These are phyloP conservation scores for Candida succiphila DNA, from an alignment of 805 yeast genomes.

Conservation along the genomic window DNA sequence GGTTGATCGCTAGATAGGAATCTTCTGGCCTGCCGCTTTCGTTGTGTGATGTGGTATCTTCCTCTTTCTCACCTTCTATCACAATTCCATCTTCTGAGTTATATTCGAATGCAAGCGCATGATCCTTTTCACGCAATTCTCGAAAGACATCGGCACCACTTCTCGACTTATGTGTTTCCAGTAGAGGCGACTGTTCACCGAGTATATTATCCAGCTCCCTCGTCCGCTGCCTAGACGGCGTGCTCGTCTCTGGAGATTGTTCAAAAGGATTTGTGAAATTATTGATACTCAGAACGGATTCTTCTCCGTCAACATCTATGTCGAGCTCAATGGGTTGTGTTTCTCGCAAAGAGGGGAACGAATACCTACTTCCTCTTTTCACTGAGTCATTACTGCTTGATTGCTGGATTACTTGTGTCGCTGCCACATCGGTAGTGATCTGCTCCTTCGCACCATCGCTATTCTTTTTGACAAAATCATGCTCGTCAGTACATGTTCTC, in stretches of 20 bases:
- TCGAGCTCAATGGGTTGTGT: not conserved
- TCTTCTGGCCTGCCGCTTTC: conserved; percentile 5
- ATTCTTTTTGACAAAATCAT: too few relatives aligned
- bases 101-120: conserved; percentile 11
- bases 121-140: conserved; percentile 11
- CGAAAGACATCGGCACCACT: conserved; percentile 14
- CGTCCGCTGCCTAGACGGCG: conserved; percentile 5
- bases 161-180: conserved; percentile 1
- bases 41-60: conserved; percentile 8
- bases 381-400: too few relatives aligned
- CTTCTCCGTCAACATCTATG: not conserved
- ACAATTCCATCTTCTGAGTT: conserved; percentile 18
- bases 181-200: not conserved
- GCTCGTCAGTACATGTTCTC: too few relatives aligned
- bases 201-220: too few relatives aligned
- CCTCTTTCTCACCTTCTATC: conserved; percentile 7
- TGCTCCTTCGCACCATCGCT: too few relatives aligned
- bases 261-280: conserved; percentile 26
- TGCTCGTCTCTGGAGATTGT: conserved; percentile 15
- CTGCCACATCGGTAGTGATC: too few relatives aligned
- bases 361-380: too few relatives aligned
- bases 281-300: not conserved
- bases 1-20: conserved; percentile 15
- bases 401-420: too few relatives aligned
- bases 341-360: too few relatives aligned